phyloP scores from a whole-genome alignment of 495 filamentous ascomycete genomes.

The Penicillium antarcticum region DNA sequence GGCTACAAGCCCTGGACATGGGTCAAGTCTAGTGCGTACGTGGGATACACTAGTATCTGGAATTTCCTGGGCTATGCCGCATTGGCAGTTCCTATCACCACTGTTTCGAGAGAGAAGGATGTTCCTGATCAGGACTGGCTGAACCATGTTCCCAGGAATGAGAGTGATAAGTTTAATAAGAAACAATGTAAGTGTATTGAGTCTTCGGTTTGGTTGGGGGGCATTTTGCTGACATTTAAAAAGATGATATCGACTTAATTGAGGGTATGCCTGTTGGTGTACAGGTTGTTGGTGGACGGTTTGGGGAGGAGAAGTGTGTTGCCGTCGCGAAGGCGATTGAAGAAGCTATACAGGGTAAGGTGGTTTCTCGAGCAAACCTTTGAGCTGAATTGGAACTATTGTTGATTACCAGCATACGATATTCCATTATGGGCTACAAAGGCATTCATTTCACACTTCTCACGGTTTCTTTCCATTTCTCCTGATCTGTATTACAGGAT shows the following conservation, averaged over 20 bases:
- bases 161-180: constrained; percentile 44
- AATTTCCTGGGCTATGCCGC: constrained; percentile 66
- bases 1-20: constrained; percentile 45
- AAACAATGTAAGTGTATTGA: constrained; percentile 33
- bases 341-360: constrained; percentile 17
- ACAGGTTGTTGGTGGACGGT: constrained; percentile 51
- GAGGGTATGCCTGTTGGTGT: constrained; percentile 52
- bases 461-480: too few species aligned
- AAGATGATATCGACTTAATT: constrained; percentile 44
- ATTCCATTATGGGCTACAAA: too few species aligned
- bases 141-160: constrained; percentile 34
- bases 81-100: constrained; percentile 50
- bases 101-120: constrained; percentile 28
- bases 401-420: not conserved
- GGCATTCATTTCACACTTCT: too few species aligned
- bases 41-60: constrained; percentile 65
- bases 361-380: constrained; percentile 8
- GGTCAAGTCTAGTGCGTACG: constrained; percentile 54
- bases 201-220: not conserved
- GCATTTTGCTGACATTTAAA: not conserved
- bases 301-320: constrained; percentile 46
- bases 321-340: constrained; percentile 40
- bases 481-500: too few species aligned
- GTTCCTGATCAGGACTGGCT: constrained; percentile 27
- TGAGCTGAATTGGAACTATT: not conserved